phyloP scores from a whole-genome alignment of 2,329 filamentous ascomycete species.

The Allantophomopsis lycopodina region DNA sequence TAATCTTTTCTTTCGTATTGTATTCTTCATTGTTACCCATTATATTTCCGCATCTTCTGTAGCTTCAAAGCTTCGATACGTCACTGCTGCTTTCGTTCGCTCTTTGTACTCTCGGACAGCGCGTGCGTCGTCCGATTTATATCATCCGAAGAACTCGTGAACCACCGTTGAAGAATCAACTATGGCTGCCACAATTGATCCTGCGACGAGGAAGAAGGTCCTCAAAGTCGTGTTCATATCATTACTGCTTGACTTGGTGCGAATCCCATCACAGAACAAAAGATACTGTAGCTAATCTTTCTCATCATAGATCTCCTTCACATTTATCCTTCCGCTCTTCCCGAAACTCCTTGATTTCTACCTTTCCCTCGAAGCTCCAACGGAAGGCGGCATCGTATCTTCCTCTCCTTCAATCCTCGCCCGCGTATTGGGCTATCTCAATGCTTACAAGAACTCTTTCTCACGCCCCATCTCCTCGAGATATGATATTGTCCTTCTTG shows the following conservation, averaged over 20 bases:
- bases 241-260: slow-evolving; percentile 76
- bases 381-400: slow-evolving; percentile 17
- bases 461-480: slow-evolving; percentile 84
- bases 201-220: slow-evolving; percentile 59
- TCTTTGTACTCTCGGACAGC: too few relatives aligned
- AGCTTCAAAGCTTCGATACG: too few relatives aligned
- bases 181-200: slow-evolving; percentile 27
- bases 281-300: slow-evolving; percentile 3
- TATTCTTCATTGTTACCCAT: too few relatives aligned
- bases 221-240: slow-evolving; percentile 81
- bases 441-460: slow-evolving; percentile 90
- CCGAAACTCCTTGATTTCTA: slow-evolving; percentile 95
- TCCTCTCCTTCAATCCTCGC: slow-evolving; percentile 57
- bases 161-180: neutral
- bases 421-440: slow-evolving; percentile 67
- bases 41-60: too few relatives aligned
- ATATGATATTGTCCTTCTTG: slow-evolving; percentile 93
- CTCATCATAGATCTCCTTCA: slow-evolving; percentile 75
- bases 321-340: slow-evolving; percentile 93
- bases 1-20: too few relatives aligned
- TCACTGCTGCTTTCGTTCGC: too few relatives aligned
- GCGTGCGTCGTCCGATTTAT: too few relatives aligned
- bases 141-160: too few relatives aligned
- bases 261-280: slow-evolving; percentile 12
- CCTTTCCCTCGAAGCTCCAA: slow-evolving; percentile 61